Evolutionary conservation across 371 early-diverging fungal species (phyloP), one percentile per base, ranked within the genome.

Genomic region (Actinomortierella ambigua): DNA sequence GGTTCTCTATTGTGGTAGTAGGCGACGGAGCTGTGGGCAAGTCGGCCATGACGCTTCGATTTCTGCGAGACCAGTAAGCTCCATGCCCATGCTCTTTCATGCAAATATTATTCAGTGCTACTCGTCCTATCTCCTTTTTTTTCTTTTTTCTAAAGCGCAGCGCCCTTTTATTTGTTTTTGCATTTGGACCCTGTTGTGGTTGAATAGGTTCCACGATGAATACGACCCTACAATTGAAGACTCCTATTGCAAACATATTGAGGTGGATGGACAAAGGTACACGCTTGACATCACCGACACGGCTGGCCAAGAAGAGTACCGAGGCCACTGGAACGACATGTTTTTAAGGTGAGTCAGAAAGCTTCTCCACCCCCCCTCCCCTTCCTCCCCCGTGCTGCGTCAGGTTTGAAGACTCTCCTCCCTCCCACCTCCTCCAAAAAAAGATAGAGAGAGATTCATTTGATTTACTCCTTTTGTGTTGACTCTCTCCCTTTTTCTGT

Each of bases 141-240:
- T 13, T 44, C 44, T 44, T 44, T 13, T 13, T 44, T 18, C 22
- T 18, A 20, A 48, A 24, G 48, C 22, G 20, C n/a, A n/a, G 41
- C 46, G 18, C 17, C 5, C 14, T 3, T 48, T 48, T 52, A 15
- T 28, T 42, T 6, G 13, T 27, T 15, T n/a, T 44, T 29, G 28
- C 20, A 6, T 26, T 20, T 50, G 15, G 23, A 20, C 23, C 50
- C 23, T 50, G 24, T 26, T 5, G 15, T 6, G 34, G 34, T 34
- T 4, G 34, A 28, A 8, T 29, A 55, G 56, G 28, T 59, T 59
- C 22, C 59, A 59, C 29, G 52, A 59, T 20, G 59, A 59, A 51
- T 75, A 75, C 53, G 75, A 78, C 49, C 70, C 70, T 5, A 76
- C 76, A 3, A 75, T 78, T 48, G 75, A 78, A 34, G 78, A 78